Evolutionary conservation across 2,329 filamentous ascomycete genomes (phyloP).

Genomic region (Ceratocystis diversiconidia): DNA sequence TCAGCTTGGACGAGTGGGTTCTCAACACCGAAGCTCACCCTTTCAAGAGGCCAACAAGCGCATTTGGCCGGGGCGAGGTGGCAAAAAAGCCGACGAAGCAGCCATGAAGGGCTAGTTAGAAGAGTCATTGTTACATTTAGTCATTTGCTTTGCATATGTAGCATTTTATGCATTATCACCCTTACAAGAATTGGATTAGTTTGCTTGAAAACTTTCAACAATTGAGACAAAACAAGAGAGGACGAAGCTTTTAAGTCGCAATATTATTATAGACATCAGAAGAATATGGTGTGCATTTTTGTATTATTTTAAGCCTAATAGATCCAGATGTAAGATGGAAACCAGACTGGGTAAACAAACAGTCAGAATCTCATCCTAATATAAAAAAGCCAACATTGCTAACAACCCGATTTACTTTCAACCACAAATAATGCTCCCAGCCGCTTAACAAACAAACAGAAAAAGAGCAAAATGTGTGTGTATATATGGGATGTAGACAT

Average conservation of each 20-base stretch:
- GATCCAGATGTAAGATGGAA: not conserved
- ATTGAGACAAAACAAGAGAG: not conserved
- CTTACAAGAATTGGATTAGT: not conserved
- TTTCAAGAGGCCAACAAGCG: conserved; percentile 32
- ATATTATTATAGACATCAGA: not conserved
- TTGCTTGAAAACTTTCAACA: not conserved
- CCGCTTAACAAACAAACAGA: not conserved
- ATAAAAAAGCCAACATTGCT: not conserved
- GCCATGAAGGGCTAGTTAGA: not conserved
- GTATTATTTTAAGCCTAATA: not conserved
- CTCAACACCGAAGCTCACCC: conserved; percentile 51
- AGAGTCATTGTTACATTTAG: not conserved
- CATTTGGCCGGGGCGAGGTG: conserved; percentile 13
- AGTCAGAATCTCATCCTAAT: not conserved
- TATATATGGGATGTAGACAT: not conserved
- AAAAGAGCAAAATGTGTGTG: not conserved
- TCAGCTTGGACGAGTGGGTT: conserved; percentile 55
- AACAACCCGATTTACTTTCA: not conserved
- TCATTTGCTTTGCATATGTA: conserved; percentile 1
- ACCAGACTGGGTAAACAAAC: not conserved
- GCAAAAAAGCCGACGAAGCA: conserved; percentile 2
- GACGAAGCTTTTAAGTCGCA: not conserved
- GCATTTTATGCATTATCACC: conserved; percentile 2
- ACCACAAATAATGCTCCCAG: not conserved
- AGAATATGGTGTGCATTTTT: not conserved